Evolutionary conservation across 208 protist genomes (phyloP).

Genomic region (Strigomonas culicis): DNA sequence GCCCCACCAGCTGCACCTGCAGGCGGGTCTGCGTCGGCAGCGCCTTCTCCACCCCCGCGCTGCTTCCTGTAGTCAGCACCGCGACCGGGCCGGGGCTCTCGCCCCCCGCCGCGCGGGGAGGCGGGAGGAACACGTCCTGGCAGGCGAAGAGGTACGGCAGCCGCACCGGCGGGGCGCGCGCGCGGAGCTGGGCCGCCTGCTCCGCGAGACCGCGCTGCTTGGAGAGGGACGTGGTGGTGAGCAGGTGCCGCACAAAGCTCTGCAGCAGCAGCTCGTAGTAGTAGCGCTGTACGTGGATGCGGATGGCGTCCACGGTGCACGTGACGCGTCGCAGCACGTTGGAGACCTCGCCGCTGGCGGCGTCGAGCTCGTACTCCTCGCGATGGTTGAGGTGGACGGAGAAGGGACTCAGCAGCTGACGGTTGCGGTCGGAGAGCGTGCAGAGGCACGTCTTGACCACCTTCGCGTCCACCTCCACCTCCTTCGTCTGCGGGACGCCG

Average conservation of each 20-base stretch:
- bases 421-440: slow-evolving; percentile 14
- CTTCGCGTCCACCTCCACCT: neutral
- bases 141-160: neutral
- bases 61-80: neutral
- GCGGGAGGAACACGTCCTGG: neutral
- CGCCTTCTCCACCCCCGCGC: neutral
- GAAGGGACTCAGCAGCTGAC: slow-evolving; percentile 18
- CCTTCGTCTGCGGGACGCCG: neutral
- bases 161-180: neutral
- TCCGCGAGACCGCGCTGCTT: slow-evolving; percentile 4
- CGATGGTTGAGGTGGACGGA: neutral
- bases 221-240: slow-evolving; percentile 6
- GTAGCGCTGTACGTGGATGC: slow-evolving; percentile 25
- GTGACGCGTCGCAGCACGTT: neutral
- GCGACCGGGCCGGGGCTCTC: neutral
- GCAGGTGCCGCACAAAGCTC: slow-evolving; percentile 25
- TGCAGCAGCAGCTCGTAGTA: slow-evolving; percentile 56
- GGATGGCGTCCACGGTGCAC: slow-evolving; percentile 22
- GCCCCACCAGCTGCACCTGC: slow-evolving; percentile 5
- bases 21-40: slow-evolving; percentile 5
- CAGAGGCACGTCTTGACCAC: slow-evolving; percentile 14
- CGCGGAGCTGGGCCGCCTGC: neutral
- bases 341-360: neutral
- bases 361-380: neutral
- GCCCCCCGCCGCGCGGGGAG: too few species aligned